Percentiles rank a stretch among this genome's conserved stretches.
Conservation (phyloP, 768 basidiomycete species). For the Ephemerocybe angulata region DNA sequence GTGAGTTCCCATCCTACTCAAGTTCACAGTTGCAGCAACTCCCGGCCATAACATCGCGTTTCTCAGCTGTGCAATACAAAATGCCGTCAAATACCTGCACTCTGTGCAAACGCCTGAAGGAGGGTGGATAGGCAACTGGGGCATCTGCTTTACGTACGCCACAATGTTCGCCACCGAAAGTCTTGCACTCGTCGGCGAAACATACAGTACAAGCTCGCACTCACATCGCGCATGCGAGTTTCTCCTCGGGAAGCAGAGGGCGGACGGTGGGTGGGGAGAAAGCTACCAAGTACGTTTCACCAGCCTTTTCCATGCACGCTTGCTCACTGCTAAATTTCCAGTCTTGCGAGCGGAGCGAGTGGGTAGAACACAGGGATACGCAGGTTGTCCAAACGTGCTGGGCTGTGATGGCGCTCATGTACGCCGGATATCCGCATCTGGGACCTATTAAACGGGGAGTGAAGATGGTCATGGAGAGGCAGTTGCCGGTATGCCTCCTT, state of each 20-base stretch:
- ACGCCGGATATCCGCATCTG: slow-evolving; percentile 77
- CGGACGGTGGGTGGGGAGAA: slow-evolving; percentile 97
- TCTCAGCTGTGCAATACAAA: slow-evolving; percentile 63
- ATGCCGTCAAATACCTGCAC: slow-evolving; percentile 81
- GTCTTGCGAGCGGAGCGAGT: slow-evolving; percentile 80
- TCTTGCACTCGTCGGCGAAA: slow-evolving; percentile 86
- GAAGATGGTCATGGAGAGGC: slow-evolving; percentile 83
- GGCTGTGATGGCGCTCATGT: slow-evolving; percentile 90
- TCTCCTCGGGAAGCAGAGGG: slow-evolving; percentile 74
- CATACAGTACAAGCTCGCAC: slow-evolving; percentile 66
- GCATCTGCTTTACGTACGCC: slow-evolving; percentile 97
- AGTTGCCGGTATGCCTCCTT: slow-evolving; percentile 68
- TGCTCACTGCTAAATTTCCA: slow-evolving; percentile 26
- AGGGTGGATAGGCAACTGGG: slow-evolving; percentile 96
- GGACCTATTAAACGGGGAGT: slow-evolving; percentile 79
- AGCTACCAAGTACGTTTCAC: slow-evolving; percentile 75
- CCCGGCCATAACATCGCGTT: no score
- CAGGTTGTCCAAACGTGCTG: slow-evolving; percentile 93
- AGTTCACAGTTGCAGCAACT: no score
- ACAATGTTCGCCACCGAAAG: slow-evolving; percentile 95
- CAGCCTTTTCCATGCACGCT: no score
- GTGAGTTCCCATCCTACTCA: no score
- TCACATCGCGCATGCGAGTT: slow-evolving; percentile 81
- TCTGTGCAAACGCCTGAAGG: slow-evolving; percentile 76
- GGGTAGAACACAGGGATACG: slow-evolving; percentile 78